A percentile compares a stretch with the other conserved stretches of the same genome.
phyloP scores from a whole-genome alignment of 1,284 basidiomycete genomes.

The Earliella scabrosa region DNA sequence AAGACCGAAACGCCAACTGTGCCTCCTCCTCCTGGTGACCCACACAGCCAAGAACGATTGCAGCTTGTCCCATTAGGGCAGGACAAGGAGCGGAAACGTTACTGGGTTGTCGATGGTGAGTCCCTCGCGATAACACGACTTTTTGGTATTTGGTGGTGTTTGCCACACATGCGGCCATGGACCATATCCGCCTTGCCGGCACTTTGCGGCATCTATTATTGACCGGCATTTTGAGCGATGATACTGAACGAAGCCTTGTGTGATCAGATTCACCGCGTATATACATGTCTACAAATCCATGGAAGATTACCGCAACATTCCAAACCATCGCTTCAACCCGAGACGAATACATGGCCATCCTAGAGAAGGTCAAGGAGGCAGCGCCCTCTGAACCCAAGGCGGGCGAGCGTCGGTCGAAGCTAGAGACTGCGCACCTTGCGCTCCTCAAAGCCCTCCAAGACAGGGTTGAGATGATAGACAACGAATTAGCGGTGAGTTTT shows the following conservation, averaged over 20 bases:
- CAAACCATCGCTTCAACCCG: conserved; percentile 68
- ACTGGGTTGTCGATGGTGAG: conserved; percentile 84
- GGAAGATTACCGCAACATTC: conserved; percentile 81
- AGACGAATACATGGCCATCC: conserved; percentile 66
- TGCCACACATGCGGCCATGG: conserved; percentile 46
- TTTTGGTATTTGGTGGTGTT: conserved; percentile 72
- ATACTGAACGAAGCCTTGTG: conserved; percentile 35
- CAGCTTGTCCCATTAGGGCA: conserved; percentile 73
- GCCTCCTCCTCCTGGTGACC: conserved; percentile 57
- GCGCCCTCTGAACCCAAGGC: conserved; percentile 53
- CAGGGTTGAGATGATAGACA: conserved; percentile 66
- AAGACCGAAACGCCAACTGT: conserved; percentile 64
- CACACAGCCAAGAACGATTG: conserved; percentile 63
- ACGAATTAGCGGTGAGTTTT: conserved; percentile 67
- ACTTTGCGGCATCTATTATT: conserved; percentile 21
- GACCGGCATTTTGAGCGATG: conserved; percentile 10
- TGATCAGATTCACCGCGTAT: conserved; percentile 76
- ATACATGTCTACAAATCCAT: conserved; percentile 81
- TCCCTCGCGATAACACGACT: conserved; percentile 40
- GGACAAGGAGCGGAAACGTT: conserved; percentile 71
- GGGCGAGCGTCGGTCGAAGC: conserved; percentile 53
- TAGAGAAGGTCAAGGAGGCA: conserved; percentile 61
- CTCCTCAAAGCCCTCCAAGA: conserved; percentile 64
- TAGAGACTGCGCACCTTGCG: conserved; percentile 60
- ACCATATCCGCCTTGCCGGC: conserved; percentile 27